Evolutionary conservation across 2,329 filamentous ascomycete species (phyloP).

Genomic region (Aureobasidium lini): DNA sequence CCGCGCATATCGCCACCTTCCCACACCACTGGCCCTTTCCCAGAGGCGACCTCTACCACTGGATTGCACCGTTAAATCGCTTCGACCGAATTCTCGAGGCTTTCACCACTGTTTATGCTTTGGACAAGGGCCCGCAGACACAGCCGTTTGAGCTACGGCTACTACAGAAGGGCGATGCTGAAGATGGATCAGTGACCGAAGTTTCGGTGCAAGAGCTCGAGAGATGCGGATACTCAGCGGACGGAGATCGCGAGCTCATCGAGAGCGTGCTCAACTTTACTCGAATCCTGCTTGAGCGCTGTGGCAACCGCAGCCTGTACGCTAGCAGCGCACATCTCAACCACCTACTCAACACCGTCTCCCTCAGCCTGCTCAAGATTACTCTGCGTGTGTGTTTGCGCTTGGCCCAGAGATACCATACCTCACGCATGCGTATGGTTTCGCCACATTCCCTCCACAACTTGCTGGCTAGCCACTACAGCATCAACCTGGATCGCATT

Average conservation of each 20-base stretch:
- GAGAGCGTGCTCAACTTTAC: constrained; percentile 80
- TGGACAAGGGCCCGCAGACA: constrained; percentile 73
- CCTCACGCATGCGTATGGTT: constrained; percentile 68
- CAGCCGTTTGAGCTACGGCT: constrained; percentile 64
- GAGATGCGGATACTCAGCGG: constrained; percentile 51
- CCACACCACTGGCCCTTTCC: constrained; percentile 91
- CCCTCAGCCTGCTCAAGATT: constrained; percentile 66
- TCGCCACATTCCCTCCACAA: constrained; percentile 42
- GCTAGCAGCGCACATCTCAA: constrained; percentile 87
- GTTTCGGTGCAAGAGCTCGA: constrained; percentile 30
- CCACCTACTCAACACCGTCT: constrained; percentile 81
- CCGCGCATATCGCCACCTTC: constrained; percentile 68
- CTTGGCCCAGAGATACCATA: constrained; percentile 86
- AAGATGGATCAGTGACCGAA: constrained; percentile 19
- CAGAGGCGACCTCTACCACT: constrained; percentile 92
- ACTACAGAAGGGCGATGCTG: constrained; percentile 52
- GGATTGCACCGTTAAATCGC: constrained; percentile 88
- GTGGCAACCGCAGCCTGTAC: constrained; percentile 93
- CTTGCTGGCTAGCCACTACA: constrained; percentile 76
- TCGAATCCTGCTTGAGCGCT: constrained; percentile 81
- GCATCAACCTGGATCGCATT: constrained; percentile 66
- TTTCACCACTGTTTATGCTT: constrained; percentile 71
- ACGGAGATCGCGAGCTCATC: constrained; percentile 75
- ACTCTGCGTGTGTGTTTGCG: constrained; percentile 76
- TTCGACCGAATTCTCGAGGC: constrained; percentile 84